Conservation (phyloP, 1,284 basidiomycete genomes). For the Ceratorhiza oryzae-sativae region DNA sequence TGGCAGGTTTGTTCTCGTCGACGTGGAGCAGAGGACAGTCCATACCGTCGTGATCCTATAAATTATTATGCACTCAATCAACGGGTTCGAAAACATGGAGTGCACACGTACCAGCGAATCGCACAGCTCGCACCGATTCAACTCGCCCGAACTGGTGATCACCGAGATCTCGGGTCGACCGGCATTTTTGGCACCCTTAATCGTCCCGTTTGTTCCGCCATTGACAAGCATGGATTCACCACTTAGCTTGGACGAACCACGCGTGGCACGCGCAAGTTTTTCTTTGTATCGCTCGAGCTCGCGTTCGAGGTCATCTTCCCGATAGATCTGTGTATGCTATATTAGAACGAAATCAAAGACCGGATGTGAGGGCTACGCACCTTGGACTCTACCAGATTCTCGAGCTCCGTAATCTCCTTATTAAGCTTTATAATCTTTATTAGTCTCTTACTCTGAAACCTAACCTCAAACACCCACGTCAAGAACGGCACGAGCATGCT, state of each 20-base stretch:
- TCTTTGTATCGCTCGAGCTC: slow-evolving; percentile 80
- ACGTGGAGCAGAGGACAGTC: slow-evolving; percentile 66
- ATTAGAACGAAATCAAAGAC: slow-evolving; percentile 4
- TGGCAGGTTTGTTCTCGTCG: slow-evolving; percentile 38
- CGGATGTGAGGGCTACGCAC: slow-evolving; percentile 50
- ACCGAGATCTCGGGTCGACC: slow-evolving; percentile 45
- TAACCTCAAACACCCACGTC: slow-evolving; percentile 57
- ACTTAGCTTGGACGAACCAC: slow-evolving; percentile 62
- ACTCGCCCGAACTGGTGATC: slow-evolving; percentile 42
- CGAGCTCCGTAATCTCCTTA: slow-evolving; percentile 89
- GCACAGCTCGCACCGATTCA: slow-evolving; percentile 79
- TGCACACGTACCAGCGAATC: slow-evolving; percentile 20
- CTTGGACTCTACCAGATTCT: slow-evolving; percentile 89
- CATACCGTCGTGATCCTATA: slow-evolving; percentile 83
- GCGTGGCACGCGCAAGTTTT: slow-evolving; percentile 61
- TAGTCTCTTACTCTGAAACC: slow-evolving; percentile 32
- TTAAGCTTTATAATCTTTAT: slow-evolving; percentile 64
- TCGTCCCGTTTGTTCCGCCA: slow-evolving; percentile 43
- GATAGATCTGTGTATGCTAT: slow-evolving; percentile 73
- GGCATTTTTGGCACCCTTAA: slow-evolving; percentile 46
- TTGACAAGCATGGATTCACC: slow-evolving; percentile 49
- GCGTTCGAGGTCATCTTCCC: slow-evolving; percentile 91
- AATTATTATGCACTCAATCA: too few relatives aligned
- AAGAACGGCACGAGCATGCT: slow-evolving; percentile 70
- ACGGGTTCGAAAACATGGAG: neutral